A percentile compares a stretch with the other conserved stretches of the same genome.
These are phyloP conservation scores for Aspergillus pseudoglaucus DNA, from an alignment of 2,329 filamentous ascomycete genomes.

Conservation along the genomic window DNA sequence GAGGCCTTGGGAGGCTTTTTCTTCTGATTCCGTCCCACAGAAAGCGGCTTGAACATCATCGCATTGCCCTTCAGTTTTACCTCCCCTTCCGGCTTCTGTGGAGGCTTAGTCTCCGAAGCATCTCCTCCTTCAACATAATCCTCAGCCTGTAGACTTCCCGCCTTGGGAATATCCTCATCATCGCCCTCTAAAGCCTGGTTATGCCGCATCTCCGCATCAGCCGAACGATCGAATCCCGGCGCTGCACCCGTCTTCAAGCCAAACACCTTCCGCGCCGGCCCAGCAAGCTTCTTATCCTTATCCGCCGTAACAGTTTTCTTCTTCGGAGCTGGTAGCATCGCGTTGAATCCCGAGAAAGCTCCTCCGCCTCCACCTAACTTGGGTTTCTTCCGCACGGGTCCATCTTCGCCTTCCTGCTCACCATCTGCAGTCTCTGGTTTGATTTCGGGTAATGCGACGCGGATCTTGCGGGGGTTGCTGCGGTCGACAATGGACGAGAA, in stretches of 20 bases:
- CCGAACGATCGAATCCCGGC: constrained; percentile 69
- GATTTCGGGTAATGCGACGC: constrained; percentile 65
- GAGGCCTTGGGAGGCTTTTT: constrained; percentile 39
- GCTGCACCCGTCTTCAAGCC: constrained; percentile 77
- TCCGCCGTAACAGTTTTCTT: constrained; percentile 27
- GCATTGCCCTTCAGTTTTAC: constrained; percentile 63
- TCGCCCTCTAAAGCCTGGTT: constrained; percentile 16
- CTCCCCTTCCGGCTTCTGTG: constrained; percentile 15
- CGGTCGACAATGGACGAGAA: constrained; percentile 78
- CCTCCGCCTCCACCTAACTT: constrained; percentile 58
- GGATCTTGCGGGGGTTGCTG: constrained; percentile 74
- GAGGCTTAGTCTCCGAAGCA: background rate
- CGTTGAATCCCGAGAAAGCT: constrained; percentile 74
- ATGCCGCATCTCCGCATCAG: constrained; percentile 34
- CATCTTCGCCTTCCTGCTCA: constrained; percentile 41
- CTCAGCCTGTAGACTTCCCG: constrained; percentile 16
- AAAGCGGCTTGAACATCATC: constrained; percentile 83
- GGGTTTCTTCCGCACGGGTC: constrained; percentile 64
- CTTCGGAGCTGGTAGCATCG: constrained; percentile 81
- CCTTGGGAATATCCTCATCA: constrained; percentile 21
- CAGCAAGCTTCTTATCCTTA: constrained; percentile 25
- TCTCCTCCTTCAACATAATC: constrained; percentile 3
- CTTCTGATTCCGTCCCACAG: constrained; percentile 73
- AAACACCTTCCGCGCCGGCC: constrained; percentile 51
- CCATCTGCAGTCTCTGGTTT: constrained; percentile 30